A percentile compares a stretch with the other conserved stretches of the same genome.
phyloP scores from a whole-genome alignment of 2,329 filamentous ascomycete species.

The Fusarium brachygibbosum region DNA sequence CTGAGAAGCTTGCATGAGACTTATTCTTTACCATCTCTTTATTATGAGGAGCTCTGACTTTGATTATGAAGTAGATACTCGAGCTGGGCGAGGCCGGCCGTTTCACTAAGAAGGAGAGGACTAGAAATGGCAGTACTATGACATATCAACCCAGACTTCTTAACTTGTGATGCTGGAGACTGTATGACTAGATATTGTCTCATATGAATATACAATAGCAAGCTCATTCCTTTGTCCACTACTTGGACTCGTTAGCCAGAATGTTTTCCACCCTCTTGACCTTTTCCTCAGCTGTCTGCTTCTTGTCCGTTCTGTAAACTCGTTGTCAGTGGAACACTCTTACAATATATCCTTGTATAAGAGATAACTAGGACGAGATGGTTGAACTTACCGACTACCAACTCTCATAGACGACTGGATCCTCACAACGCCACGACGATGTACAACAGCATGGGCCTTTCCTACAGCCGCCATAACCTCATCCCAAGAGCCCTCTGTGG shows the following conservation, averaged over 20 bases:
- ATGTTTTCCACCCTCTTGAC: constrained; percentile 72
- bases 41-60: background rate
- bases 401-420: constrained; percentile 92
- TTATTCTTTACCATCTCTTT: background rate
- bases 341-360: background rate
- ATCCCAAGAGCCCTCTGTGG: constrained; percentile 88
- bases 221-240: background rate
- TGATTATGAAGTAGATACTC: background rate
- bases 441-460: constrained; percentile 85
- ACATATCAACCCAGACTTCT: background rate
- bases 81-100: background rate
- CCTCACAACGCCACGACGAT: constrained; percentile 80
- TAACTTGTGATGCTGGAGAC: background rate
- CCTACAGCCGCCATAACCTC: constrained; percentile 87
- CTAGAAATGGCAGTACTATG: background rate
- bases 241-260: constrained; percentile 52
- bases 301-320: constrained; percentile 80
- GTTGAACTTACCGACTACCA: constrained; percentile 75
- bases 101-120: background rate
- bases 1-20: background rate
- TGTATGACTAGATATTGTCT: background rate
- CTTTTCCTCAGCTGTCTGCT: constrained; percentile 84
- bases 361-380: background rate
- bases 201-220: background rate
- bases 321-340: constrained; percentile 5